These are phyloP conservation scores for Chrysoporthe deuterocubensis DNA, from an alignment of 2,329 filamentous ascomycete species.

Conservation along the genomic window DNA sequence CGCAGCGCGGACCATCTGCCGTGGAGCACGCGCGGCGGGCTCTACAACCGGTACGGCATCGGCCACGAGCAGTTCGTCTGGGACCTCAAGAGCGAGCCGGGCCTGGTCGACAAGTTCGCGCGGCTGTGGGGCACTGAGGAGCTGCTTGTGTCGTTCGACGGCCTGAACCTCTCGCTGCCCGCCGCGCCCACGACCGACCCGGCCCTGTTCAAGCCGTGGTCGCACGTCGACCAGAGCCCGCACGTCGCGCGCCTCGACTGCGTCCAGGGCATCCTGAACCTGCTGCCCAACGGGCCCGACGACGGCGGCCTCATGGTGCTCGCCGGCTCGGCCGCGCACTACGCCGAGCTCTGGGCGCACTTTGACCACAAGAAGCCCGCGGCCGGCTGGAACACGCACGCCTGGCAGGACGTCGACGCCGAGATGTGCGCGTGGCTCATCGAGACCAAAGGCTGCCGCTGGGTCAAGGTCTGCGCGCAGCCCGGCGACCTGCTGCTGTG, in stretches of 20 bases:
- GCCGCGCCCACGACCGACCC: too few species aligned
- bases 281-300: slow-evolving; percentile 47
- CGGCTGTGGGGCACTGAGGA: slow-evolving; percentile 50
- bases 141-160: slow-evolving; percentile 54
- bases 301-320: slow-evolving; percentile 51
- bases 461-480: slow-evolving; percentile 45
- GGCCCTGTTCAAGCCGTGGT: slow-evolving; percentile 41
- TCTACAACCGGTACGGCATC: slow-evolving; percentile 51
- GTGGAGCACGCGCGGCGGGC: slow-evolving; percentile 51
- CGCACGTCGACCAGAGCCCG: slow-evolving; percentile 51
- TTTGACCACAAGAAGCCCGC: slow-evolving; percentile 40
- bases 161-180: slow-evolving; percentile 39
- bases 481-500: slow-evolving; percentile 49
- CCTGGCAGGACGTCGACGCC: slow-evolving; percentile 43
- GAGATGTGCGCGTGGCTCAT: slow-evolving; percentile 43
- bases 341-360: slow-evolving; percentile 41
- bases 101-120: slow-evolving; percentile 50
- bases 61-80: slow-evolving; percentile 54
- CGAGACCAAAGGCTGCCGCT: slow-evolving; percentile 36
- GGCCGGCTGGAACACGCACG: slow-evolving; percentile 35
- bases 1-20: slow-evolving; percentile 29
- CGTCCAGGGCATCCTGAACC: slow-evolving; percentile 50
- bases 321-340: slow-evolving; percentile 32
- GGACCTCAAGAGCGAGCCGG: slow-evolving; percentile 52
- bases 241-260: slow-evolving; percentile 52